A percentile compares a stretch with the other conserved stretches of the same genome.
Evolutionary conservation across 768 basidiomycete species (phyloP).

Genomic region (Xerocomellus intermedius): DNA sequence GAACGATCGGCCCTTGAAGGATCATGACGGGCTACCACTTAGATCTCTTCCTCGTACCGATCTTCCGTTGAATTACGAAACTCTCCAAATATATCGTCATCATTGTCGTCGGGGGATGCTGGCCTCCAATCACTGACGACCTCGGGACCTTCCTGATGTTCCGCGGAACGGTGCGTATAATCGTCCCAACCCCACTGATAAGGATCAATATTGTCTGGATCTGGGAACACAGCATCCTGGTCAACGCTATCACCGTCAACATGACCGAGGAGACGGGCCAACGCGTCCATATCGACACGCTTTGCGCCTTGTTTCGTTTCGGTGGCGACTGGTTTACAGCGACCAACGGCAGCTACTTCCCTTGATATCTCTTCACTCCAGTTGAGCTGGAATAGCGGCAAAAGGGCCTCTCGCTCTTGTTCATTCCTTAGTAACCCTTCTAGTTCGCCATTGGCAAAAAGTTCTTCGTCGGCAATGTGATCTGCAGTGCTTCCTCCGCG

Average conservation of each 20-base stretch:
- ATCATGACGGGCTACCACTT: constrained; percentile 3
- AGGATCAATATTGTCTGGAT: constrained; percentile 22
- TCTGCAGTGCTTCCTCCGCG: constrained; percentile 55
- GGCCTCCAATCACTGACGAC: constrained; percentile 49
- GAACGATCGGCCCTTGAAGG: constrained; percentile 2
- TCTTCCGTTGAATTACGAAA: constrained; percentile 16
- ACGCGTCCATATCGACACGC: constrained; percentile 56
- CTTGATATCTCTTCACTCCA: constrained; percentile 34
- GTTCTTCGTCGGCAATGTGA: constrained; percentile 64
- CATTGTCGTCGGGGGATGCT: constrained; percentile 31
- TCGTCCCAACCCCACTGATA: constrained; percentile 12
- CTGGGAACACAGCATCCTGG: constrained; percentile 22
- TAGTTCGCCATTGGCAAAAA: constrained; percentile 68
- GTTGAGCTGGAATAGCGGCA: constrained; percentile 34
- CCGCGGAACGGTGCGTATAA: constrained; percentile 9
- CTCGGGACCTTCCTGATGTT: constrained; percentile 28
- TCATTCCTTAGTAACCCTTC: constrained; percentile 56
- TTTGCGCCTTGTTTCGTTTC: constrained; percentile 34
- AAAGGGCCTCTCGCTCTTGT: constrained; percentile 49
- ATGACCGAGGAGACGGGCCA: constrained; percentile 46
- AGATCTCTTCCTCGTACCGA: constrained; percentile 33
- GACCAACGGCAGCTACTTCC: constrained; percentile 19
- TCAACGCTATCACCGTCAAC: constrained; percentile 24
- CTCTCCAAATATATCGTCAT: constrained; percentile 12
- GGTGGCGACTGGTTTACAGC: not conserved